These are phyloP conservation scores for Stephania yunnanensis DNA, from an alignment of 164 flowering plant species.

Conservation along the genomic window DNA sequence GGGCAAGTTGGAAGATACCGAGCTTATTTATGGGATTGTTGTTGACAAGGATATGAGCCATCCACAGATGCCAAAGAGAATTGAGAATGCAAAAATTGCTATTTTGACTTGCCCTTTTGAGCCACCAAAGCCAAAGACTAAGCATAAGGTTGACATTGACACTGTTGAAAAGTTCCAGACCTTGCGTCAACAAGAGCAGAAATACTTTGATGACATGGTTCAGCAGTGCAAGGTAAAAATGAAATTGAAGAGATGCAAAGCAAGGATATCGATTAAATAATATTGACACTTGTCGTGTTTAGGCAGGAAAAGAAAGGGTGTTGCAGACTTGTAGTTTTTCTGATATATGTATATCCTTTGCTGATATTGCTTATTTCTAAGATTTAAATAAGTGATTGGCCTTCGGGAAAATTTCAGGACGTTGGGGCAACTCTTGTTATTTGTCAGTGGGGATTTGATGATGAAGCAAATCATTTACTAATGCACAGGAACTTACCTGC, in stretches of 20 bases:
- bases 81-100: constrained; percentile 89
- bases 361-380: background rate
- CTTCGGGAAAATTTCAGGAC: constrained; percentile 46
- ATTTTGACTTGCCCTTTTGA: constrained; percentile 99
- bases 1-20: constrained; percentile 94
- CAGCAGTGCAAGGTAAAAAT: constrained; percentile 79
- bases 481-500: constrained; percentile 96
- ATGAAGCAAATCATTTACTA: constrained; percentile 93
- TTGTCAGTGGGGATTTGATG: constrained; percentile 99
- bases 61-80: constrained; percentile 96
- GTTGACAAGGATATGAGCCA: constrained; percentile 99
- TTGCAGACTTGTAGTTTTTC: background rate
- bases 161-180: constrained; percentile 93
- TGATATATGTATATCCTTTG: background rate
- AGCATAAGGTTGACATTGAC: constrained; percentile 99
- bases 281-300: background rate
- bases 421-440: constrained; percentile 96
- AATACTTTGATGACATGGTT: constrained; percentile 98
- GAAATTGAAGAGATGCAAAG: background rate
- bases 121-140: constrained; percentile 99
- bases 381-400: background rate
- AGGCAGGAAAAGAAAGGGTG: background rate
- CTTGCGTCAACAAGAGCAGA: constrained; percentile 76
- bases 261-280: background rate
- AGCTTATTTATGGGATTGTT: constrained; percentile 79